These are phyloP conservation scores for Kickxella alabastrina DNA, from an alignment of 192 early-diverging fungal species.

Conservation along the genomic window DNA sequence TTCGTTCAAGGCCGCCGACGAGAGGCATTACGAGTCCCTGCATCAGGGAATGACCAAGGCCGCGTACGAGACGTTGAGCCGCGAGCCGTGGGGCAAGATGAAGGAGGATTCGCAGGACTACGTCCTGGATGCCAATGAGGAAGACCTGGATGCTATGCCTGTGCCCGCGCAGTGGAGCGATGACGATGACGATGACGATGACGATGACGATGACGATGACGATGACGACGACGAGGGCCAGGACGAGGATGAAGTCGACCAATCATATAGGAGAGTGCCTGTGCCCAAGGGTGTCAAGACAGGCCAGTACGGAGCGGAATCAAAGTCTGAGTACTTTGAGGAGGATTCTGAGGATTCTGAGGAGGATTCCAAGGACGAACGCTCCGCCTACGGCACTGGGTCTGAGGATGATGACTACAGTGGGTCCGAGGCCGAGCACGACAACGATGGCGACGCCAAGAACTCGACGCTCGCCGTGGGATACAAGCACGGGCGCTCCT, in stretches of 20 bases:
- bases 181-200: constrained; percentile 6
- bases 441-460: constrained; percentile 20
- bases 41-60: constrained; percentile 65
- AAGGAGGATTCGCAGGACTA: constrained; percentile 69
- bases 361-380: constrained; percentile 37
- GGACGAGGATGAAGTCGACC: constrained; percentile 20
- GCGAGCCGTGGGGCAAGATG: constrained; percentile 61
- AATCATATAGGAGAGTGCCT: constrained; percentile 17
- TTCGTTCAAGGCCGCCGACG: constrained; percentile 62
- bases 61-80: constrained; percentile 72
- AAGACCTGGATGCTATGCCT: constrained; percentile 54
- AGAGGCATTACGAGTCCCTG: constrained; percentile 54
- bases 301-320: not conserved
- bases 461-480: constrained; percentile 84
- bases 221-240: constrained; percentile 7
- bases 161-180: constrained; percentile 36
- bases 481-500: constrained; percentile 81
- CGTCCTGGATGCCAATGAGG: constrained; percentile 67
- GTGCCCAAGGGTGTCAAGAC: constrained; percentile 37
- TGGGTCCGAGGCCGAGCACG: constrained; percentile 35
- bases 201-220: constrained; percentile 10
- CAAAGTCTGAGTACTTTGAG: constrained; percentile 9
- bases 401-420: constrained; percentile 47
- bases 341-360: constrained; percentile 32
- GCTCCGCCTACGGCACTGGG: constrained; percentile 6